Conservation (phyloP, 129 eudicot species). For the Tagetes patula region DNA sequence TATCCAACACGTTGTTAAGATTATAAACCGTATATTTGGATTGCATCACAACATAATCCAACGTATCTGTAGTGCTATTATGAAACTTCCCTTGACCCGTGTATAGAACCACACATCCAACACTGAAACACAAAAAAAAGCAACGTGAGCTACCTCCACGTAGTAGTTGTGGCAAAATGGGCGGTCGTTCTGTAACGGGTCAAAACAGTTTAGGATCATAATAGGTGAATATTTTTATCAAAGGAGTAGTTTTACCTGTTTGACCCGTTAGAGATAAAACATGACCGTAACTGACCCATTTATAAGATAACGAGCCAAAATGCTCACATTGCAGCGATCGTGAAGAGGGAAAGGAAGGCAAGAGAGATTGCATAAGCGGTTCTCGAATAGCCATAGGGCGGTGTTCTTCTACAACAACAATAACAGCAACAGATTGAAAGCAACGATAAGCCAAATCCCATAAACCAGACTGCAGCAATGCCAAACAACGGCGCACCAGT, state of each 20-base stretch:
- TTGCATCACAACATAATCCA: slow-evolving; percentile 60
- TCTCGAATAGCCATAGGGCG: slow-evolving; percentile 57
- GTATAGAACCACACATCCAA: slow-evolving; percentile 71
- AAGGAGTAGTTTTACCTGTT: no score
- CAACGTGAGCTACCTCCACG: not conserved
- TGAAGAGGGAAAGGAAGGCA: slow-evolving; percentile 53
- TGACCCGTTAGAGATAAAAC: not conserved
- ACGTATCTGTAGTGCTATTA: slow-evolving; percentile 49
- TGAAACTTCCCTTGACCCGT: slow-evolving; percentile 88
- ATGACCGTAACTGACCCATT: not conserved
- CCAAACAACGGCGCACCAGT: slow-evolving; percentile 61
- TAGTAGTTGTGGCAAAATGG: not conserved
- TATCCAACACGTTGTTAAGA: slow-evolving; percentile 62
- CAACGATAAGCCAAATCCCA: slow-evolving; percentile 65
- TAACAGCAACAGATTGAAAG: slow-evolving; percentile 50
- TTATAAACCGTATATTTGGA: slow-evolving; percentile 56
- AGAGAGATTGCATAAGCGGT: slow-evolving; percentile 58
- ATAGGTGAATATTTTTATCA: not conserved
- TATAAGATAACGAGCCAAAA: not conserved
- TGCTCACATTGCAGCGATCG: slow-evolving; percentile 65
- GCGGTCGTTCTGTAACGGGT: not conserved
- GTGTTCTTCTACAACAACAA: slow-evolving; percentile 42
- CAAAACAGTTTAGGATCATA: not conserved
- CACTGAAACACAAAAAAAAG: slow-evolving; percentile 40
- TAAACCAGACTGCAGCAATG: slow-evolving; percentile 71